A percentile compares a stretch with the other conserved stretches of the same genome.
phyloP scores from a whole-genome alignment of 2,329 filamentous ascomycete species.

The Phialophora macrospora region DNA sequence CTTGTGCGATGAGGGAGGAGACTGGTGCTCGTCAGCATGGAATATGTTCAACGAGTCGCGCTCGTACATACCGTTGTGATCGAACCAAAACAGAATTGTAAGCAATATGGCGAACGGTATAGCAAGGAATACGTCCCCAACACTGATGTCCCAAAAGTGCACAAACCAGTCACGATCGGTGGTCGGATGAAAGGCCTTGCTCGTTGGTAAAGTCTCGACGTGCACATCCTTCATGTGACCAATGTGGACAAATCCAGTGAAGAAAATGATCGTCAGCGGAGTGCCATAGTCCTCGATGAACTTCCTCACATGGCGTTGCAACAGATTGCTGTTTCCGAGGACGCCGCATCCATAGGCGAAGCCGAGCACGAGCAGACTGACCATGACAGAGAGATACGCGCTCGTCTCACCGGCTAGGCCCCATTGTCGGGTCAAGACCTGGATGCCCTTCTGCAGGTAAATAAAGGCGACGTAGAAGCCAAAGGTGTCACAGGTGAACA shows the following conservation, averaged over 20 bases:
- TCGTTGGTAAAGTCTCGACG: constrained; percentile 74
- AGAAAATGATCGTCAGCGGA: constrained; percentile 81
- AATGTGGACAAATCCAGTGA: constrained; percentile 86
- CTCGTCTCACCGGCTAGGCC: constrained; percentile 62
- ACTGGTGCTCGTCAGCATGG: constrained; percentile 54
- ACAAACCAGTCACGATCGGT: constrained; percentile 75
- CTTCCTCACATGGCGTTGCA: constrained; percentile 74
- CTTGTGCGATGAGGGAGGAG: constrained; percentile 80
- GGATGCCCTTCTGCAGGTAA: constrained; percentile 88
- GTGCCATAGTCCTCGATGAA: constrained; percentile 92
- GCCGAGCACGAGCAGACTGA: constrained; percentile 77
- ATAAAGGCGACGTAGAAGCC: constrained; percentile 93
- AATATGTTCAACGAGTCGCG: neutral
- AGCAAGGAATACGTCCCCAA: constrained; percentile 77
- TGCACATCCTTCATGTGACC: constrained; percentile 76
- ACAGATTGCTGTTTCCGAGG: constrained; percentile 72
- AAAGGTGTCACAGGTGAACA: constrained; percentile 92
- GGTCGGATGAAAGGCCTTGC: constrained; percentile 79
- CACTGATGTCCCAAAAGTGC: constrained; percentile 76
- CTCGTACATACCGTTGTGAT: constrained; percentile 72
- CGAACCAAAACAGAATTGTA: constrained; percentile 86
- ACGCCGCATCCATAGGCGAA: constrained; percentile 75
- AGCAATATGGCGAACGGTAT: constrained; percentile 84
- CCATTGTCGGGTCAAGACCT: constrained; percentile 79
- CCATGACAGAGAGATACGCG: constrained; percentile 76